Evolutionary conservation across 352 stramenopile species (phyloP).

Genomic region (Globisporangium alternatum): DNA sequence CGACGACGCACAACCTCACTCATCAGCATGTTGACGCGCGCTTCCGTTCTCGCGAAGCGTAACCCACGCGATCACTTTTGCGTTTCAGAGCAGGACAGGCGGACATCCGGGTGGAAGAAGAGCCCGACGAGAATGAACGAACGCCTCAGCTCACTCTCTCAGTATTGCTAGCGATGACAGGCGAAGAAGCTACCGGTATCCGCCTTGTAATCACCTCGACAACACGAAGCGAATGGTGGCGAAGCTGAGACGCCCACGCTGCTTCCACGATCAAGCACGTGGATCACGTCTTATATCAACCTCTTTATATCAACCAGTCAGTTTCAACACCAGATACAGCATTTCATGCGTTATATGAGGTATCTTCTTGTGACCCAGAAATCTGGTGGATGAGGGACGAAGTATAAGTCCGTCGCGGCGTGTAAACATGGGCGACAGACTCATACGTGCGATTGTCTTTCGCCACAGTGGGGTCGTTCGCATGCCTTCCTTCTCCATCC

Average conservation of each 20-base stretch:
- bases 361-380: too few species aligned
- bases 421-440: not conserved
- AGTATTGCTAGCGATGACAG: too few species aligned
- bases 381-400: too few species aligned
- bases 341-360: not conserved
- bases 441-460: not conserved
- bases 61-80: not conserved
- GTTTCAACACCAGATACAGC: not conserved
- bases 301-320: not conserved
- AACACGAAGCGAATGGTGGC: too few species aligned
- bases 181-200: too few species aligned
- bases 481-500: not conserved
- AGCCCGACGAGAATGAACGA: too few species aligned
- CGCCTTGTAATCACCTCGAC: too few species aligned
- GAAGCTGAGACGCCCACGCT: too few species aligned
- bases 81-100: not conserved
- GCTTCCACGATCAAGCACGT: too few species aligned
- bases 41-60: not conserved
- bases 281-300: not conserved
- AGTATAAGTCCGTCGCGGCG: too few species aligned
- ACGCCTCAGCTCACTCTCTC: too few species aligned
- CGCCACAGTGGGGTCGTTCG: not conserved
- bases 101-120: too few species aligned
- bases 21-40: slow-evolving; percentile 4
- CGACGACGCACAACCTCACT: not conserved